These are phyloP conservation scores for Plasmodium relictum DNA, from an alignment of 169 alveolate species.

Conservation along the genomic window DNA sequence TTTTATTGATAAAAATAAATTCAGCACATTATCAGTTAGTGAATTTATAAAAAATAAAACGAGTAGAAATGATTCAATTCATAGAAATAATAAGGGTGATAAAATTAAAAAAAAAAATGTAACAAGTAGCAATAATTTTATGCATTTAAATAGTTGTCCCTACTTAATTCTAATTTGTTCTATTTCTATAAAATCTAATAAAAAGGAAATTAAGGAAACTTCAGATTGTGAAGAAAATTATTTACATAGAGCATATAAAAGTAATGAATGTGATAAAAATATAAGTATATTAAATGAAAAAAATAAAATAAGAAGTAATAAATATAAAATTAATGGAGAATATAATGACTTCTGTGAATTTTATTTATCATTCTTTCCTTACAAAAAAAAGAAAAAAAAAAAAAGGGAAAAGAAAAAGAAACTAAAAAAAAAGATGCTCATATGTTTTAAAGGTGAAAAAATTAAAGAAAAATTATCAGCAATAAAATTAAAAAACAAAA, in stretches of 20 bases:
- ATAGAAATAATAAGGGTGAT: not conserved
- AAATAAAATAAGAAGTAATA: not conserved
- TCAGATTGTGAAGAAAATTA: not conserved
- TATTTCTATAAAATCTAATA: slow-evolving; percentile 17
- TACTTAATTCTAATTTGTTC: slow-evolving; percentile 47
- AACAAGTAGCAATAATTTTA: not conserved
- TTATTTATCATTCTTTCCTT: slow-evolving; percentile 32
- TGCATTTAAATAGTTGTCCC: slow-evolving; percentile 9
- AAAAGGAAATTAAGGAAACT: not conserved
- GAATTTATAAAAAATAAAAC: slow-evolving; percentile 14
- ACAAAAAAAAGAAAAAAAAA: slow-evolving; percentile 9
- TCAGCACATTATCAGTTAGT: slow-evolving; percentile 4
- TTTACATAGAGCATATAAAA: not conserved
- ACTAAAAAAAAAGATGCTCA: not conserved
- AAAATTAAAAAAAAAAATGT: not conserved
- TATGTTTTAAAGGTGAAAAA: not conserved
- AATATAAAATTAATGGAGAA: not conserved
- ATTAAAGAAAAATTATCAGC: not conserved
- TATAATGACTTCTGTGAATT: not conserved
- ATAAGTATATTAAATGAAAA: not conserved
- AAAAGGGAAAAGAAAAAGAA: not conserved
- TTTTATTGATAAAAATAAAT: slow-evolving; percentile 17
- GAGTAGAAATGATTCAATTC: not conserved
- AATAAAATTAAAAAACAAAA: not conserved
- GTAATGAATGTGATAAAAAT: not conserved